phyloP scores from a whole-genome alignment of 805 yeast species.

The Wickerhamiella lipophila region DNA sequence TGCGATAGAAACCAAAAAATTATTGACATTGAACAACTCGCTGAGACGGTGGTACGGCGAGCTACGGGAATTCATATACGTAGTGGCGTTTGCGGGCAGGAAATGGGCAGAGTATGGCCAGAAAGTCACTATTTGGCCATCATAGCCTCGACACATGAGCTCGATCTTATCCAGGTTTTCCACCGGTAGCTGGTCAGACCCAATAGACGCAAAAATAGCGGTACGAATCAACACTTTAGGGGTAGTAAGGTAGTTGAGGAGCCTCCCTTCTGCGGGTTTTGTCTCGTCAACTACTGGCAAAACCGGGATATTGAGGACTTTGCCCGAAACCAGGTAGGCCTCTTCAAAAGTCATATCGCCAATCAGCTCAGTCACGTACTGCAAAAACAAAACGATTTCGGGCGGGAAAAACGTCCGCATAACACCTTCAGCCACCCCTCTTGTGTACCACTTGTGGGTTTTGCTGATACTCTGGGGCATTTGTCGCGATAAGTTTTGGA shows the following conservation, averaged over 20 bases:
- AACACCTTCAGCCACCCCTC: slow-evolving; percentile 58
- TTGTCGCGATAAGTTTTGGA: slow-evolving; percentile 24
- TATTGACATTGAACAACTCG: slow-evolving; percentile 89
- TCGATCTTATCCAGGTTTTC: slow-evolving; percentile 40
- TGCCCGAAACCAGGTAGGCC: slow-evolving; percentile 66
- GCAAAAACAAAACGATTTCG: slow-evolving; percentile 66
- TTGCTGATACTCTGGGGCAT: slow-evolving; percentile 19
- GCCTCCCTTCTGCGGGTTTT: slow-evolving; percentile 14
- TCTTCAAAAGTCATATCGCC: slow-evolving; percentile 89
- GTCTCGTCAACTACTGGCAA: slow-evolving; percentile 56
- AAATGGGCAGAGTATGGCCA: slow-evolving; percentile 21
- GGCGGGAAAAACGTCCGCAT: slow-evolving; percentile 73
- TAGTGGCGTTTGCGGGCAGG: slow-evolving; percentile 33
- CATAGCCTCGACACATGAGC: slow-evolving; percentile 43
- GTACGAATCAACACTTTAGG: slow-evolving; percentile 78
- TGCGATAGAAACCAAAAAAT: slow-evolving; percentile 80
- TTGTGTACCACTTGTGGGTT: slow-evolving; percentile 18
- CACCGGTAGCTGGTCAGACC: slow-evolving; percentile 43
- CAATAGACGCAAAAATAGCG: slow-evolving; percentile 61
- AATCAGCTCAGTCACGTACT: slow-evolving; percentile 59
- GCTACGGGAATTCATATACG: slow-evolving; percentile 32
- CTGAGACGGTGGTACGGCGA: slow-evolving; percentile 80
- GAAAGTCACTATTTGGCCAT: slow-evolving; percentile 32
- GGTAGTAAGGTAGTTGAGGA: slow-evolving; percentile 73
- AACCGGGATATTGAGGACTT: slow-evolving; percentile 70